A percentile compares a stretch with the other conserved stretches of the same genome.
These are phyloP conservation scores for Schizophyllum amplum DNA, from an alignment of 1,284 basidiomycete genomes.

Conservation along the genomic window DNA sequence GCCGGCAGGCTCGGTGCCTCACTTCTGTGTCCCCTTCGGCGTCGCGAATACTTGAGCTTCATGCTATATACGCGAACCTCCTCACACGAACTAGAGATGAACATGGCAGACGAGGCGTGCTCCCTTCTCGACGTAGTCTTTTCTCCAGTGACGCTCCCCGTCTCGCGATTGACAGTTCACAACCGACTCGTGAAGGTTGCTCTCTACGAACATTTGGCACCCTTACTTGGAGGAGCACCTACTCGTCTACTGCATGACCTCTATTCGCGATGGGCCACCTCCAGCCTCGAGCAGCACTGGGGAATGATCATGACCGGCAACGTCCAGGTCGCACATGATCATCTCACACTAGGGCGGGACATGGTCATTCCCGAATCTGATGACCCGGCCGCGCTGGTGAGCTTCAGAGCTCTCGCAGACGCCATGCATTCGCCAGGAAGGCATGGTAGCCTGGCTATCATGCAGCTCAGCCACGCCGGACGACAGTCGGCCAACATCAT, in stretches of 20 bases:
- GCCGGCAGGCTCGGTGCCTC: too few relatives aligned
- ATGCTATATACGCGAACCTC: too few relatives aligned
- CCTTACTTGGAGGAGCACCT: constrained; percentile 65
- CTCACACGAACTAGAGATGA: too few relatives aligned
- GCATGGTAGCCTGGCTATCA: constrained; percentile 41
- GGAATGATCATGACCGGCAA: constrained; percentile 91
- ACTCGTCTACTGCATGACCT: constrained; percentile 56
- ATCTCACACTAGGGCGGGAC: constrained; percentile 80
- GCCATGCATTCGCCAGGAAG: constrained; percentile 36
- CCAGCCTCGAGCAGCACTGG: constrained; percentile 44
- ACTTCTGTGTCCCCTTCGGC: too few relatives aligned
- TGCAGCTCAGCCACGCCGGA: constrained; percentile 85
- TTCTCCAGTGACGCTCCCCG: constrained; percentile 2
- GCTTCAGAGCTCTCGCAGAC: constrained; percentile 45
- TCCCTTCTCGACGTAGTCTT: too few relatives aligned
- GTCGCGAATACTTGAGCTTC: too few relatives aligned
- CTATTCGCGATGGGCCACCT: constrained; percentile 72
- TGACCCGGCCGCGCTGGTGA: constrained; percentile 32
- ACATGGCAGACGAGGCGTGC: too few relatives aligned
- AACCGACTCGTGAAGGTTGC: constrained; percentile 46
- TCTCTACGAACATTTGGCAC: constrained; percentile 79
- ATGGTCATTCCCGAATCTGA: constrained; percentile 49
- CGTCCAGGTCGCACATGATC: constrained; percentile 64
- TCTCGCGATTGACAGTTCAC: background rate
- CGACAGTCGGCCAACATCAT: constrained; percentile 75